phyloP scores from a whole-genome alignment of 2,329 filamentous ascomycete species.

The Nakataea oryzae region DNA sequence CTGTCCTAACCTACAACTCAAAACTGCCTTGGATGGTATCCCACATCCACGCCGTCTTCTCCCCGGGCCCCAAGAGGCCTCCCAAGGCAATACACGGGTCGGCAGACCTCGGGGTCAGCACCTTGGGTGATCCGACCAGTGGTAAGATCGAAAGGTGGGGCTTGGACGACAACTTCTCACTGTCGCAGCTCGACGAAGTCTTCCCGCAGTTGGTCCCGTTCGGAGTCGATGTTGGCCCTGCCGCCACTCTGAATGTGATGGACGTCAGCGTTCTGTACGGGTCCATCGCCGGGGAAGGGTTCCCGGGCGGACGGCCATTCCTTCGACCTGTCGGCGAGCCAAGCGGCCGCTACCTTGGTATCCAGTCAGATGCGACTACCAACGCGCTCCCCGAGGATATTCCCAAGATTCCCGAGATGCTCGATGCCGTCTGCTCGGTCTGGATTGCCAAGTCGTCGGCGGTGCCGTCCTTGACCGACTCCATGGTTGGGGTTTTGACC shows the following conservation, averaged over 20 bases:
- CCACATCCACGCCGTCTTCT: conserved; percentile 68
- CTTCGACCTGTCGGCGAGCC: conserved; percentile 66
- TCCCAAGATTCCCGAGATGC: conserved; percentile 59
- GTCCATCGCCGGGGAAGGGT: conserved; percentile 75
- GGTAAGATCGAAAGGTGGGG: conserved; percentile 78
- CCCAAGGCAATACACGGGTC: conserved; percentile 78
- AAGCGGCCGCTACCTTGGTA: conserved; percentile 63
- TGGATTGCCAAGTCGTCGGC: conserved; percentile 82
- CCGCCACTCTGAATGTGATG: conserved; percentile 76
- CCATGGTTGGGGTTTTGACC: conserved; percentile 70
- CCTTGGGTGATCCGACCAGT: conserved; percentile 66
- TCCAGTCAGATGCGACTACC: conserved; percentile 44
- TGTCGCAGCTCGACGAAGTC: conserved; percentile 68
- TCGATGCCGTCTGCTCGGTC: conserved; percentile 64
- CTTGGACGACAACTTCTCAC: conserved; percentile 61
- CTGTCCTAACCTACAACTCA: conserved; percentile 77
- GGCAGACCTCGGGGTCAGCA: conserved; percentile 67
- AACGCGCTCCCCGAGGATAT: conserved; percentile 49
- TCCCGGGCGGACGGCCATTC: conserved; percentile 71
- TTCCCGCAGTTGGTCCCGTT: conserved; percentile 65
- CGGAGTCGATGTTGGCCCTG: conserved; percentile 68
- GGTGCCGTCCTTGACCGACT: conserved; percentile 62
- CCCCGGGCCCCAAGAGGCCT: conserved; percentile 54
- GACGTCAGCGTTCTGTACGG: conserved; percentile 82
- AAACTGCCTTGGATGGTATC: conserved; percentile 72